Evolutionary conservation across 2,329 filamentous ascomycete genomes (phyloP), one percentile per base, ranked within the genome.

Genomic region (Daldinia sp.): DNA sequence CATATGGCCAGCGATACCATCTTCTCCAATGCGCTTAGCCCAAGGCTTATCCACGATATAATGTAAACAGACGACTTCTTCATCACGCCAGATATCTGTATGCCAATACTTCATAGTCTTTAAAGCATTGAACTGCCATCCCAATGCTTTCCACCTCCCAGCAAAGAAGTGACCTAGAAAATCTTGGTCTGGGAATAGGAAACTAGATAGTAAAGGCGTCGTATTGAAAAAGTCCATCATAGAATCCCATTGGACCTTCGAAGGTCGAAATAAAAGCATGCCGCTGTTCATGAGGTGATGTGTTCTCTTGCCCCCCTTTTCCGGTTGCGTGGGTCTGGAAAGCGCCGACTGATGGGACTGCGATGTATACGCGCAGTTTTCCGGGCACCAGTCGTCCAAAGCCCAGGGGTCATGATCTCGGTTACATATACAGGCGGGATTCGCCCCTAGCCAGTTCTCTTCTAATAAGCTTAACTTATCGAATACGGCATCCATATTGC

Each of bases 1-100:
- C 23, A 79, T 73, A 67, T 83, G 82, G 1, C 82, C 82, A 0
- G 80, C 82, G 15, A 73, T 69, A 2, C 80, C 80, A 60, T 82
- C 77, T 17, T 71, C 68, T 15, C 72, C 72, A 3, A 82, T 74
- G 15, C 78, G 74, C 51, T 74, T 76, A 34, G 79, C 77, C 83
- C 83, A 85, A 11, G 83, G 83, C 73, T 85, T 85, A 65, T 85
- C 82, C 5, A 84, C 82, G 57, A 85, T 83, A 56, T 84, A 85
- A 67, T 85, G 83, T 50, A 84, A 59, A 6, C 79, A 79, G 0
- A 78, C 74, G 3, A 85, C 79, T 25, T 80, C 76, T 1, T 78
- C 77, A 61, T 85, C 82, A 3, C 75, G 73, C 83, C 83, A 85
- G 19, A 84, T 79, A 32, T 79, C 77, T 4, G 72, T 57, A 67